phyloP scores from a whole-genome alignment of 2,329 filamentous ascomycete genomes.

The Didymella lethalis region DNA sequence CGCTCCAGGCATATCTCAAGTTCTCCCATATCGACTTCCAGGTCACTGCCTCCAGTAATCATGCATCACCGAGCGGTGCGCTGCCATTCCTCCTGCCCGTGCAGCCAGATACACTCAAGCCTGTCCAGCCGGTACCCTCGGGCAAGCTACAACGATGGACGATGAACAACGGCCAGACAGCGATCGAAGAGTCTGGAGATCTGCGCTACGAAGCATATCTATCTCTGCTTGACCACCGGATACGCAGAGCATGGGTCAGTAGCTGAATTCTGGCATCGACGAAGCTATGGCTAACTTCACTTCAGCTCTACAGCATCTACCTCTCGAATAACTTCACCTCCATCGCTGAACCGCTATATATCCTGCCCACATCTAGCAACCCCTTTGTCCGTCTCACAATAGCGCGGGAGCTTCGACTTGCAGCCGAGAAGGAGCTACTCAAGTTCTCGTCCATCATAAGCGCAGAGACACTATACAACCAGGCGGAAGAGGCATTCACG shows the following conservation, averaged over 20 bases:
- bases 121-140: slow-evolving; percentile 61
- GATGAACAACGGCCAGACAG: slow-evolving; percentile 52
- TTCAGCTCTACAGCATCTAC: slow-evolving; percentile 80
- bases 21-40: slow-evolving; percentile 75
- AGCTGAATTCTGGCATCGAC: neutral
- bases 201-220: slow-evolving; percentile 76
- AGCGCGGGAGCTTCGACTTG: slow-evolving; percentile 71
- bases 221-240: slow-evolving; percentile 75
- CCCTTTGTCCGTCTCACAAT: slow-evolving; percentile 69
- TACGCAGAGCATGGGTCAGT: slow-evolving; percentile 84
- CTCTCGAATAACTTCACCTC: slow-evolving; percentile 71
- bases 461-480: slow-evolving; percentile 64
- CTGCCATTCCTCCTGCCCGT: slow-evolving; percentile 82
- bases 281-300: slow-evolving; percentile 9
- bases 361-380: slow-evolving; percentile 67
- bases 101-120: slow-evolving; percentile 39
- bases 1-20: slow-evolving; percentile 77
- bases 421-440: slow-evolving; percentile 77
- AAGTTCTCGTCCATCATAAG: slow-evolving; percentile 68
- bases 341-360: slow-evolving; percentile 76
- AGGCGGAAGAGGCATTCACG: slow-evolving; percentile 68
- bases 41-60: slow-evolving; percentile 80
- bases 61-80: slow-evolving; percentile 88
- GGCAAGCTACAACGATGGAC: slow-evolving; percentile 75
- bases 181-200: slow-evolving; percentile 58